These are phyloP conservation scores for Hemileccinum rubropunctum DNA, from an alignment of 768 basidiomycete species.

Conservation along the genomic window DNA sequence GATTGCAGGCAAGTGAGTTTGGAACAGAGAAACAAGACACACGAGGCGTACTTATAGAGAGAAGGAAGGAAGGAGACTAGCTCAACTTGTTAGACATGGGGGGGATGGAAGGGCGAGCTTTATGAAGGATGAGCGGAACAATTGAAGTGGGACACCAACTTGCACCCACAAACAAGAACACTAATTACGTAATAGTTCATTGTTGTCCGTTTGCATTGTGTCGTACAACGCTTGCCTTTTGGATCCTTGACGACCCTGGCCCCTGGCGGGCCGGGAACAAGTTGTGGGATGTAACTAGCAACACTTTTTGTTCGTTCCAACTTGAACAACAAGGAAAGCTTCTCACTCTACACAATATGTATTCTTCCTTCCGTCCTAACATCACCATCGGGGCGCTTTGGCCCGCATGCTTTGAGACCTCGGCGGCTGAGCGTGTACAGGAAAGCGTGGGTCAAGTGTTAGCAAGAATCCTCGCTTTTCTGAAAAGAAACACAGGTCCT, in stretches of 20 bases:
- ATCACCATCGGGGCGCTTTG: too few relatives aligned
- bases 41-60: background rate
- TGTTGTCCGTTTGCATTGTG: conserved; percentile 11
- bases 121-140: conserved; percentile 20
- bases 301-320: too few relatives aligned
- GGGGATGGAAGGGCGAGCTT: conserved; percentile 3
- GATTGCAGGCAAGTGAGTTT: conserved; percentile 3
- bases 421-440: too few relatives aligned
- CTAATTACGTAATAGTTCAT: background rate
- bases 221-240: conserved; percentile 27
- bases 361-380: too few relatives aligned
- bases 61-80: conserved; percentile 13
- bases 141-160: conserved; percentile 8
- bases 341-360: too few relatives aligned
- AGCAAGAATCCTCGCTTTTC: too few relatives aligned
- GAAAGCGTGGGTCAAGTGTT: too few relatives aligned
- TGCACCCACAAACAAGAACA: conserved; percentile 19
- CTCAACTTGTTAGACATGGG: conserved; percentile 11
- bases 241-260: background rate
- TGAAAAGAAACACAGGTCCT: too few relatives aligned
- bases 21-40: background rate
- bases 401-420: too few relatives aligned
- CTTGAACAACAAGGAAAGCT: too few relatives aligned
- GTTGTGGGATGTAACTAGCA: too few relatives aligned
- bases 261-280: too few relatives aligned